Evolutionary conservation across 305 asterid species (phyloP).

Genomic region (Fraxinus angustifolia): DNA sequence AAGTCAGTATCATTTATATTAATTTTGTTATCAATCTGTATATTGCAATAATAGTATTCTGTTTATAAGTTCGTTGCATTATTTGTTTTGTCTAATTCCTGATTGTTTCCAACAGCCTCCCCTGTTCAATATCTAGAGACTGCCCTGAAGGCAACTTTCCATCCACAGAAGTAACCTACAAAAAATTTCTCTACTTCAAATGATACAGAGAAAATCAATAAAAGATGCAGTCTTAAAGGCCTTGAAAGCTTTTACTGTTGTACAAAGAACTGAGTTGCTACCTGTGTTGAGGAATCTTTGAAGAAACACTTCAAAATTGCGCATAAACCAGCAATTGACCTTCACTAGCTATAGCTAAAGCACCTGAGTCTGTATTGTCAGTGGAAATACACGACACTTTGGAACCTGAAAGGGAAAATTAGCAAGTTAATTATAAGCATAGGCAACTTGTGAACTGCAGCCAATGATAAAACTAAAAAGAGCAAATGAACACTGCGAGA

Average conservation of each 20-base stretch:
- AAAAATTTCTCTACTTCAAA: not conserved
- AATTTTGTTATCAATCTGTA: no score
- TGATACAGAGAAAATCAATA: not conserved
- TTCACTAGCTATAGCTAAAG: constrained; percentile 65
- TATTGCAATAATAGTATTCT: no score
- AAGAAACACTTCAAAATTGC: constrained; percentile 34
- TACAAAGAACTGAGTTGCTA: not conserved
- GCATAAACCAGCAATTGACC: constrained; percentile 61
- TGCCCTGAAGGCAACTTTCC: not conserved
- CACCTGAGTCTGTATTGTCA: constrained; percentile 51
- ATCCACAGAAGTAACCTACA: not conserved
- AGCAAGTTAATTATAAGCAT: not conserved
- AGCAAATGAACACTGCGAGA: not conserved
- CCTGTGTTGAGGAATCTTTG: constrained; percentile 7
- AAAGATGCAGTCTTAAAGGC: not conserved
- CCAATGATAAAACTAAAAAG: not conserved
- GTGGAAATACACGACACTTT: constrained; percentile 54
- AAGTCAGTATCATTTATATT: no score
- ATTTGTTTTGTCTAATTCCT: no score
- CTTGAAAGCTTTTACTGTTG: not conserved
- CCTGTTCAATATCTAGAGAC: not conserved
- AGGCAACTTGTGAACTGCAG: not conserved
- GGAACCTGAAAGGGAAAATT: constrained; percentile 39
- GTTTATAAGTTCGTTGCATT: no score
- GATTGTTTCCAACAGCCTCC: no score